Evolutionary conservation across 768 basidiomycete genomes (phyloP).

Genomic region (Trametes maxima): DNA sequence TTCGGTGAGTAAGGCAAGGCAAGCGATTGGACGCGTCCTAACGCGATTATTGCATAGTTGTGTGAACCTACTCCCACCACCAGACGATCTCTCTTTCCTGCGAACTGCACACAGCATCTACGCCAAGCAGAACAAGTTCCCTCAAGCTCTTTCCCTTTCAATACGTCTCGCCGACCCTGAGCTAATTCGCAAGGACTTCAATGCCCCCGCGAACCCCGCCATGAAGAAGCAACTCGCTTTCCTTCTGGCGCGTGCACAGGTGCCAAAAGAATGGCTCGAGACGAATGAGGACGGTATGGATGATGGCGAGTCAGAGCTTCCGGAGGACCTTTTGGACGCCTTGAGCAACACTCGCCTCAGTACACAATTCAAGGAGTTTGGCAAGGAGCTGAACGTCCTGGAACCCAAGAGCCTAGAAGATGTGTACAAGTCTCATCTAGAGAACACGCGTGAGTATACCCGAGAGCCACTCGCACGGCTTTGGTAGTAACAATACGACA

Average conservation of each 20-base stretch:
- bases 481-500: slow-evolving; percentile 1
- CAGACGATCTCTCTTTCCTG: slow-evolving; percentile 90
- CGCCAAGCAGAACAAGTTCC: slow-evolving; percentile 81
- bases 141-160: slow-evolving; percentile 86
- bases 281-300: slow-evolving; percentile 55
- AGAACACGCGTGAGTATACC: slow-evolving; percentile 69
- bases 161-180: slow-evolving; percentile 81
- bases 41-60: slow-evolving; percentile 51
- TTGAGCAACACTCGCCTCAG: slow-evolving; percentile 87
- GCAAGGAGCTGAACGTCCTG: slow-evolving; percentile 87
- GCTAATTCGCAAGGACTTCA: slow-evolving; percentile 85
- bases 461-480: neutral
- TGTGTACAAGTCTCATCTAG: slow-evolving; percentile 95
- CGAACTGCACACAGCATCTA: slow-evolving; percentile 89
- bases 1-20: slow-evolving; percentile 57
- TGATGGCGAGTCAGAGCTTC: slow-evolving; percentile 59
- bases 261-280: slow-evolving; percentile 89
- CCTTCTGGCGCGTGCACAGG: slow-evolving; percentile 88
- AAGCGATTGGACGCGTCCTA: slow-evolving; percentile 6
- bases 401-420: slow-evolving; percentile 94
- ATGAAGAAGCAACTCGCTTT: slow-evolving; percentile 97
- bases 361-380: slow-evolving; percentile 84
- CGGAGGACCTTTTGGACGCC: slow-evolving; percentile 83
- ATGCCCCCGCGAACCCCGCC: slow-evolving; percentile 86
- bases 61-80: slow-evolving; percentile 87